These are phyloP conservation scores for Paspalum notatum DNA, from an alignment of 176 grass and related monocot species.

Conservation along the genomic window DNA sequence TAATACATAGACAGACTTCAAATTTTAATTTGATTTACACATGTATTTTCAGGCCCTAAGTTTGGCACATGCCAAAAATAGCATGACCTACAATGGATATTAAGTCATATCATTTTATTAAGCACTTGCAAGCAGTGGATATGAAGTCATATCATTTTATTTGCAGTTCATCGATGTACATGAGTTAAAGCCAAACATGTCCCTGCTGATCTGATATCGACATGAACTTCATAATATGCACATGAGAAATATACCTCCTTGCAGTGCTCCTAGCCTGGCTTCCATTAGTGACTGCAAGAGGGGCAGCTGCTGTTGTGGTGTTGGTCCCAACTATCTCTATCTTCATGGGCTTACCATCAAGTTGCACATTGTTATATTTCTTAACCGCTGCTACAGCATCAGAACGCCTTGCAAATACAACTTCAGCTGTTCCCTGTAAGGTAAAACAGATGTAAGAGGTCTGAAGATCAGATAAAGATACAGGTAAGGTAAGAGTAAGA, in stretches of 20 bases:
- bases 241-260: conserved; percentile 58
- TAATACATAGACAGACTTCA: background rate
- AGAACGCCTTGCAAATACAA: conserved; percentile 80
- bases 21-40: background rate
- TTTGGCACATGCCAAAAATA: background rate
- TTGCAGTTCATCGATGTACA: background rate
- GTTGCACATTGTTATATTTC: conserved; percentile 96
- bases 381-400: conserved; percentile 79
- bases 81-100: background rate
- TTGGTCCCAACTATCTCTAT: conserved; percentile 92
- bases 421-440: conserved; percentile 86
- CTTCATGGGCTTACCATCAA: conserved; percentile 99
- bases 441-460: conserved; percentile 16
- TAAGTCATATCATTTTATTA: too few species aligned
- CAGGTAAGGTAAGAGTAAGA: background rate
- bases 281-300: conserved; percentile 52
- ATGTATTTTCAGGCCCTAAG: background rate
- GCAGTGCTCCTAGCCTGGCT: conserved; percentile 41
- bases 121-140: too few species aligned
- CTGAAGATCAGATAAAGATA: conserved; percentile 3
- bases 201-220: background rate
- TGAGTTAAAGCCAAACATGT: background rate
- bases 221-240: background rate
- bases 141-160: too few species aligned
- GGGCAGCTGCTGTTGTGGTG: conserved; percentile 58